Evolutionary conservation across 495 filamentous ascomycete genomes (phyloP).

Genomic region (Amorphotheca resinae): DNA sequence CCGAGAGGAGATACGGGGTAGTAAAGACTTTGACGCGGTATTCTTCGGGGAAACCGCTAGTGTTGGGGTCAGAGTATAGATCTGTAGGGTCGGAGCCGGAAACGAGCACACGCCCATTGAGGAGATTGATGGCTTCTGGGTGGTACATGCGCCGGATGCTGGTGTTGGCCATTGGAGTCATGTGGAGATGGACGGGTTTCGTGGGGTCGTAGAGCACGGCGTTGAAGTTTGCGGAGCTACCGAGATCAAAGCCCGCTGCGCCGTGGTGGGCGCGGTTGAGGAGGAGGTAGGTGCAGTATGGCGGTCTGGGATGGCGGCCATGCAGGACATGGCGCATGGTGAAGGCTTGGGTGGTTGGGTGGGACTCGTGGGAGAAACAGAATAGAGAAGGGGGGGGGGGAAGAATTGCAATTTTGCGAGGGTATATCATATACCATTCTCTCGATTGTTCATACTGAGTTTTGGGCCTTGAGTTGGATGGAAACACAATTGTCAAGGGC

Average conservation of each 20-base stretch:
- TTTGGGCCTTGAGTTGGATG: constrained; percentile 40
- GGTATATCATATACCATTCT: constrained; percentile 42
- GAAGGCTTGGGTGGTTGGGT: constrained; percentile 32
- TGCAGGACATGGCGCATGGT: constrained; percentile 49
- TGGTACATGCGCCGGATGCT: constrained; percentile 52
- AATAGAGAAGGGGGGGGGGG: too few relatives aligned
- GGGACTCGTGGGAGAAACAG: too few relatives aligned
- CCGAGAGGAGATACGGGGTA: constrained; percentile 47
- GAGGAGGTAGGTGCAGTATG: constrained; percentile 54
- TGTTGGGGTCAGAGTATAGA: background rate
- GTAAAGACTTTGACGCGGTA: constrained; percentile 55
- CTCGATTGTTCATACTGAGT: constrained; percentile 46
- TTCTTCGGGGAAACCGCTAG: constrained; percentile 33
- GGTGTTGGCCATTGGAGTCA: constrained; percentile 53
- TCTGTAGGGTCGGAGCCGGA: constrained; percentile 51
- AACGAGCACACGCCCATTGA: constrained; percentile 55
- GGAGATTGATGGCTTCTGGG: constrained; percentile 49
- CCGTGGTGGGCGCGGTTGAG: constrained; percentile 48
- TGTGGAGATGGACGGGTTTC: constrained; percentile 40
- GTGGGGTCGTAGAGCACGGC: constrained; percentile 50
- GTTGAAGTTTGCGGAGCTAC: constrained; percentile 42
- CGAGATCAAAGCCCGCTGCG: constrained; percentile 51
- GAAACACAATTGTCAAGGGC: constrained; percentile 59
- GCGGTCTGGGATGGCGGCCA: constrained; percentile 52
- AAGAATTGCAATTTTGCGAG: too few relatives aligned